These are phyloP conservation scores for Fusarium setosum DNA, from an alignment of 2,329 filamentous ascomycete genomes.

Conservation along the genomic window DNA sequence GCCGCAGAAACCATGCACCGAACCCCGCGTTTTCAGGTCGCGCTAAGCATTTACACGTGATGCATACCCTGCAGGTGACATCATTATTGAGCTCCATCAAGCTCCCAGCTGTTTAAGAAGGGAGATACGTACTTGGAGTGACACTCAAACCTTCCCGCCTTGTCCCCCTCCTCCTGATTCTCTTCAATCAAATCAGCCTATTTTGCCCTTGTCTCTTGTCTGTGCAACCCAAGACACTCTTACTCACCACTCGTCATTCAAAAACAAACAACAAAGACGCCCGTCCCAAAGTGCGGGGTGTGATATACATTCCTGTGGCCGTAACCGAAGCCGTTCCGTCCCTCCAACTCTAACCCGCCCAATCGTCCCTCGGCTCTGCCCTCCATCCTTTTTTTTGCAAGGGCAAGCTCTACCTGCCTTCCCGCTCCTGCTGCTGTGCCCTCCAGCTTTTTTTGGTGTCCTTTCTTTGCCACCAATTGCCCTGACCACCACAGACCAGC, in stretches of 20 bases:
- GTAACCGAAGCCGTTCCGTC: conserved; percentile 45
- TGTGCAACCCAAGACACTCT: conserved; percentile 1
- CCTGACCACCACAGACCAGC: conserved; percentile 38
- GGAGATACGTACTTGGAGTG: conserved; percentile 39
- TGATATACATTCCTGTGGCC: conserved; percentile 31
- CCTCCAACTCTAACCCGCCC: conserved; percentile 41
- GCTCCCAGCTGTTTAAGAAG: conserved; percentile 45
- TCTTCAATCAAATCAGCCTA: conserved; percentile 37
- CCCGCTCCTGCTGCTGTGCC: conserved; percentile 41
- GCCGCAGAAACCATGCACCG: conserved; percentile 33
- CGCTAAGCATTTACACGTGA: conserved; percentile 43
- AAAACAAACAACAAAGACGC: conserved; percentile 14
- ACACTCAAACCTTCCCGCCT: conserved; percentile 16
- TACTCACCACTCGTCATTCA: conserved; percentile 27
- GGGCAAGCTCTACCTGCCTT: conserved; percentile 39
- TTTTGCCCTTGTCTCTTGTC: conserved; percentile 22
- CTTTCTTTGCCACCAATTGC: conserved; percentile 35
- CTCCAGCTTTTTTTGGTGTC: conserved; percentile 22
- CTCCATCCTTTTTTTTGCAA: conserved; percentile 29
- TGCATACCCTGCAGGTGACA: conserved; percentile 35
- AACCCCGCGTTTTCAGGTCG: conserved; percentile 42
- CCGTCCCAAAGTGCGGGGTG: conserved; percentile 43
- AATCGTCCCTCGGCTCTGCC: conserved; percentile 33
- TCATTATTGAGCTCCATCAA: conserved; percentile 40
- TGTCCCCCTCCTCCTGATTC: conserved; percentile 14